These are phyloP conservation scores for Serendipita indica DNA, from an alignment of 768 basidiomycete species.

Conservation along the genomic window DNA sequence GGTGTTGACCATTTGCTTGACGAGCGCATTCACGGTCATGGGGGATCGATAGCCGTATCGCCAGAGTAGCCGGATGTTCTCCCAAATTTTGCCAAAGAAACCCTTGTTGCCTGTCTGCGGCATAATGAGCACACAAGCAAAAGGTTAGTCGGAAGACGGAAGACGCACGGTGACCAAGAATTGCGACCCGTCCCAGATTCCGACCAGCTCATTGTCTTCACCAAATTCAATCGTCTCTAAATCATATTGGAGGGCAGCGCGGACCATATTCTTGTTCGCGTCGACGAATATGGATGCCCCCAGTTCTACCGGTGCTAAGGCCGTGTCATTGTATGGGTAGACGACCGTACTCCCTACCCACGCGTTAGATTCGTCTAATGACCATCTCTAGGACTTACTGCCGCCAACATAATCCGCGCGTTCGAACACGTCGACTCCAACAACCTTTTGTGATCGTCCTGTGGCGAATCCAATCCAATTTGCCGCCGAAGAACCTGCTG, in stretches of 20 bases:
- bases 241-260: constrained; percentile 70
- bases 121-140: constrained; percentile 23
- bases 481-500: constrained; percentile 70
- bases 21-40: constrained; percentile 38
- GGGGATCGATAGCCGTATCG: constrained; percentile 60
- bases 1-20: constrained; percentile 35
- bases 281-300: constrained; percentile 79
- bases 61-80: constrained; percentile 57
- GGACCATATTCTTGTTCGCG: constrained; percentile 37
- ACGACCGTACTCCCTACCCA: constrained; percentile 59
- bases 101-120: constrained; percentile 18
- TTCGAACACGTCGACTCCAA: constrained; percentile 79
- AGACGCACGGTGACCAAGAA: constrained; percentile 47
- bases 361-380: not conserved
- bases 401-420: constrained; percentile 64
- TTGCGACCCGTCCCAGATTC: constrained; percentile 72
- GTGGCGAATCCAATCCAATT: constrained; percentile 73
- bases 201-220: constrained; percentile 37
- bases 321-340: constrained; percentile 48
- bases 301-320: constrained; percentile 54
- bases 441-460: constrained; percentile 38
- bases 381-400: constrained; percentile 38
- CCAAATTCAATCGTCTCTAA: constrained; percentile 38
- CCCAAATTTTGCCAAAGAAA: constrained; percentile 39
- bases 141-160: constrained; percentile 5